phyloP scores from a whole-genome alignment of 2,329 filamentous ascomycete genomes.

The Fusarium metavorans region DNA sequence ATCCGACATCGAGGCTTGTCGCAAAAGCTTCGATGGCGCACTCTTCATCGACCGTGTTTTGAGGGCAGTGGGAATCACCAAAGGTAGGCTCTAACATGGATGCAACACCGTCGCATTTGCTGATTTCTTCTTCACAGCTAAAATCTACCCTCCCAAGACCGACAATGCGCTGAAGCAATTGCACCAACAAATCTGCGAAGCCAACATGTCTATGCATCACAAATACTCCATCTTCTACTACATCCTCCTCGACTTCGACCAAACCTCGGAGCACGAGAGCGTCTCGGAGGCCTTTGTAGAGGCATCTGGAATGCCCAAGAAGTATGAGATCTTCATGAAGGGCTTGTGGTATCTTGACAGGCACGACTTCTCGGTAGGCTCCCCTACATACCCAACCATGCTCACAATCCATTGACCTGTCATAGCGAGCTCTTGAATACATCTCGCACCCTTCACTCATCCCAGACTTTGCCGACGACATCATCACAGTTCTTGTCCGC shows the following conservation, averaged over 20 bases:
- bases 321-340: conserved; percentile 84
- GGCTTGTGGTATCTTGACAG: conserved; percentile 86
- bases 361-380: conserved; percentile 71
- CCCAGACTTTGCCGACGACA: conserved; percentile 86
- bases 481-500: conserved; percentile 76
- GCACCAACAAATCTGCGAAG: conserved; percentile 76
- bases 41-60: conserved; percentile 86
- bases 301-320: conserved; percentile 75
- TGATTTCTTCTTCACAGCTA: conserved; percentile 56
- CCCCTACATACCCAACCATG: background rate
- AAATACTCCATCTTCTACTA: conserved; percentile 89
- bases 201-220: conserved; percentile 75
- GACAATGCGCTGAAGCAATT: conserved; percentile 76
- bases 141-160: conserved; percentile 80
- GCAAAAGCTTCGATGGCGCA: conserved; percentile 75
- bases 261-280: conserved; percentile 62
- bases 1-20: conserved; percentile 73
- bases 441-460: conserved; percentile 84
- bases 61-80: conserved; percentile 74
- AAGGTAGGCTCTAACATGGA: conserved; percentile 61
- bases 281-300: conserved; percentile 69
- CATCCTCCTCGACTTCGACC: conserved; percentile 80
- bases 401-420: conserved; percentile 1
- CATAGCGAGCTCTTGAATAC: conserved; percentile 75
- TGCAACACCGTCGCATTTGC: background rate